Conservation (phyloP, 768 basidiomycete genomes). For the Daedaleopsis nitida region DNA sequence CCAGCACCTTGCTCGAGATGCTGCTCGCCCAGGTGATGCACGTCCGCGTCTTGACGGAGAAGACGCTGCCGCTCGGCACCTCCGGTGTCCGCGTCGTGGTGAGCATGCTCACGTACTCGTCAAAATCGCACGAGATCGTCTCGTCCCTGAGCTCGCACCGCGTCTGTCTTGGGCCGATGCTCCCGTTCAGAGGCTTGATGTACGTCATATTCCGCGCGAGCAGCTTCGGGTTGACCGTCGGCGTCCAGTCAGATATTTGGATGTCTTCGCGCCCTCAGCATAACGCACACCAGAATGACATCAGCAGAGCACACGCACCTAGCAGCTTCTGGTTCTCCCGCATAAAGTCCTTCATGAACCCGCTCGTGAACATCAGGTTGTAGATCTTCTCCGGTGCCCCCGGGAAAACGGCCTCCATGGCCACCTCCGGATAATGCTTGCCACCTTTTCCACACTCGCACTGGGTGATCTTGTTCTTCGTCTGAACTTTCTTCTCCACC, state of each 20-base stretch:
- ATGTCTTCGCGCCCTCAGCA: slow-evolving; percentile 59
- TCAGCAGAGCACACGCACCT: slow-evolving; percentile 65
- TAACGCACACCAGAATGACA: not conserved
- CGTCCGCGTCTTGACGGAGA: slow-evolving; percentile 91
- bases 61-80: slow-evolving; percentile 91
- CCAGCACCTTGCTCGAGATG: slow-evolving; percentile 74
- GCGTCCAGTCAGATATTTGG: slow-evolving; percentile 95
- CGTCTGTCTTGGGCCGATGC: slow-evolving; percentile 91
- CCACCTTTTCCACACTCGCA: slow-evolving; percentile 76
- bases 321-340: slow-evolving; percentile 81
- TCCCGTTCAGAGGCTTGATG: slow-evolving; percentile 88
- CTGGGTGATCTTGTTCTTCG: slow-evolving; percentile 56
- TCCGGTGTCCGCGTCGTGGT: slow-evolving; percentile 94
- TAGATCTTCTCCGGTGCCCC: slow-evolving; percentile 95
- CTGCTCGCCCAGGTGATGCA: slow-evolving; percentile 93
- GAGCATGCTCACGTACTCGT: slow-evolving; percentile 77
- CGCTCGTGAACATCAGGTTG: slow-evolving; percentile 94
- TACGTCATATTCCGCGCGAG: slow-evolving; percentile 92
- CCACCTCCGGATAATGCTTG: slow-evolving; percentile 69
- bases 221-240: slow-evolving; percentile 63
- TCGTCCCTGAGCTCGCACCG: slow-evolving; percentile 96
- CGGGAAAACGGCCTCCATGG: slow-evolving; percentile 79
- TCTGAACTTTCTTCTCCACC: slow-evolving; percentile 20
- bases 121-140: slow-evolving; percentile 75
- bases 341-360: slow-evolving; percentile 95